Base-by-base conservation (phyloP, 129 eudicot species). In the Rutidosis leptorrhynchoides region DNA sequence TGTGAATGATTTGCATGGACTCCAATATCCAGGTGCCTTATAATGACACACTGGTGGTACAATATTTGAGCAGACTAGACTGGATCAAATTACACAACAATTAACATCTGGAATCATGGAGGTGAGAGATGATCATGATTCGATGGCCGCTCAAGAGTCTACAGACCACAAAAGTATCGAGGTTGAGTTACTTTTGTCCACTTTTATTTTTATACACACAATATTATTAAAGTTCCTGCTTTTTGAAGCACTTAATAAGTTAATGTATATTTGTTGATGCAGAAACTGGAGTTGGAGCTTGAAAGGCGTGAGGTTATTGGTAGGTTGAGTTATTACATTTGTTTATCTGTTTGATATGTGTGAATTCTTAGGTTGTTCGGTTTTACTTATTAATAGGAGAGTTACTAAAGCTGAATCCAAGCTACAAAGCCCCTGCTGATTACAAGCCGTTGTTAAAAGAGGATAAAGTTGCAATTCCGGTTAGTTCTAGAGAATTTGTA, bases 61-160 rank as follows among this genome's bases (percentile, higher is more conserved):
- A 73, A 74, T 80, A 83, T 92, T 85, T 92, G 96, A 85, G 86
- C 98, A 93, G 98, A 86, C 92, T 83, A 84, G 98, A 80, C 71
- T 93, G 65, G 90, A 85, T 70, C 98, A 93, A 80, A 93, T 88
- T 43, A 82, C 92, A 3, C 80, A 82, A 73, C 87, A 73, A 71
- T 83, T 93, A 51, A 80, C 75, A 43, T 81, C 81, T 5, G 95
- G 89, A 78, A 53, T 70, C 16, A 30, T 51, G 79, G 91, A 82
- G 69, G 37, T 23, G 10, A 79, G 62, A 40, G 83, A 78, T 46
- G 54, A 61, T 69, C 67, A 83, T 67, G 80, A 68, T 57, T 64
- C 76, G 22, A 19, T 76, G 42, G 40, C 62, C 6, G 76, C 62
- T 58, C 57, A 54, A 26, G 71, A 69, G 75, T 64, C 78, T 58